phyloP scores from a whole-genome alignment of 169 alveolate genomes.

The Plasmodium fragile region DNA sequence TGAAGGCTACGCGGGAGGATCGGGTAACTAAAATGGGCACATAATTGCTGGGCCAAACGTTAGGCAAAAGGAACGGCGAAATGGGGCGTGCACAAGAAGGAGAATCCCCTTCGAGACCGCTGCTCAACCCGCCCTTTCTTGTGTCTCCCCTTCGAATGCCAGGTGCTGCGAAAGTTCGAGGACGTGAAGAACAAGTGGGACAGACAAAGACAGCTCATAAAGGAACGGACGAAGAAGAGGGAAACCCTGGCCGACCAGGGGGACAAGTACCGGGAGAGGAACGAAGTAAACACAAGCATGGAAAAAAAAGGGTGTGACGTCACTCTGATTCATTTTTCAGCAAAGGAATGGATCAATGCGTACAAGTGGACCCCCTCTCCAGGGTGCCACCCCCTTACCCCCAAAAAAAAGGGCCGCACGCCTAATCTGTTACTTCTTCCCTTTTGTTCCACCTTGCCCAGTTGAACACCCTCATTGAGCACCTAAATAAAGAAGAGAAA shows the following conservation, averaged over 20 bases:
- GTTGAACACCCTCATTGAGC: slow-evolving; percentile 47
- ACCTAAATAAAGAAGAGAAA: slow-evolving; percentile 54
- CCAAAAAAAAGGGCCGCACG: not conserved
- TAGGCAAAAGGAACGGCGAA: not conserved
- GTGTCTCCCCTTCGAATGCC: not conserved
- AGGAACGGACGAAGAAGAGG: slow-evolving; percentile 34
- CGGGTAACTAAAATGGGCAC: slow-evolving; percentile 6
- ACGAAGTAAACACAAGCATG: slow-evolving; percentile 62
- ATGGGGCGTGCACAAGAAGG: not conserved
- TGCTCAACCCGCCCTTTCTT: not conserved
- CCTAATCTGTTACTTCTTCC: not conserved
- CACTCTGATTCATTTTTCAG: not conserved
- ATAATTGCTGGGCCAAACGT: no score
- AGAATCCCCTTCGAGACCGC: not conserved
- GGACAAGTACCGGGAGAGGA: slow-evolving; percentile 44
- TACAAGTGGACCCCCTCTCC: not conserved
- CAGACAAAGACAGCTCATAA: slow-evolving; percentile 17
- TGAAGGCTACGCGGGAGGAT: slow-evolving; percentile 33
- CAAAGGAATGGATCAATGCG: not conserved
- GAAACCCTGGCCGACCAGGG: slow-evolving; percentile 71
- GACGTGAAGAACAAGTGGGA: slow-evolving; percentile 36
- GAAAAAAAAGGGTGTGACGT: not conserved
- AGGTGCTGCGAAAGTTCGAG: slow-evolving; percentile 43
- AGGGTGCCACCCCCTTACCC: not conserved
- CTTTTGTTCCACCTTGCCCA: not conserved